Evolutionary conservation across 106 monocot genomes (phyloP).

Genomic region (Triglochin maritima): DNA sequence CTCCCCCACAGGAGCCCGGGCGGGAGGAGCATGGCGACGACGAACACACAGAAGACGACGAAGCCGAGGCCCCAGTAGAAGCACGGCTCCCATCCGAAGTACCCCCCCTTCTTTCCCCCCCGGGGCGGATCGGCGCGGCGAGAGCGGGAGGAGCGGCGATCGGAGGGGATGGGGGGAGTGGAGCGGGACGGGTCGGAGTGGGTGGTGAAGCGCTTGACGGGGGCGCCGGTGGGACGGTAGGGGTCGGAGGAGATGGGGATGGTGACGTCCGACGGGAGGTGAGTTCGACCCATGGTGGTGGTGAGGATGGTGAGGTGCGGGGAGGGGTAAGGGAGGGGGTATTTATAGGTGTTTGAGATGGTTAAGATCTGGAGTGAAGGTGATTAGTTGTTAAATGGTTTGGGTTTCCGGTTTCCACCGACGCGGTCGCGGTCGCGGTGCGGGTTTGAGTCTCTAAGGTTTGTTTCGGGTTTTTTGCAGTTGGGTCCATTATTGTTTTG

Average conservation of each 20-base stretch:
- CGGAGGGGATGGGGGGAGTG: background rate
- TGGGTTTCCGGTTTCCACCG: no score
- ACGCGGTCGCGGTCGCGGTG: no score
- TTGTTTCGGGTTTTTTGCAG: no score
- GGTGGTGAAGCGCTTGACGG: slow-evolving; percentile 3
- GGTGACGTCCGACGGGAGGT: background rate
- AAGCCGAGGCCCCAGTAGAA: background rate
- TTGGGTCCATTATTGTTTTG: no score
- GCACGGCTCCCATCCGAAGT: background rate
- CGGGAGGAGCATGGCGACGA: background rate
- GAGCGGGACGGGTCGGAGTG: background rate
- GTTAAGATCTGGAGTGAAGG: no score
- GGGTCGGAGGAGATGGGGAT: background rate
- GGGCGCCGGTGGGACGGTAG: background rate
- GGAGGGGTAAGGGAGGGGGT: no score
- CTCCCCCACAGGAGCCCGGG: background rate
- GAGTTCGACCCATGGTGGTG: no score
- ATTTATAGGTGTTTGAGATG: no score
- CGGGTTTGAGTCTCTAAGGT: no score
- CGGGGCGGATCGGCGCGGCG: background rate
- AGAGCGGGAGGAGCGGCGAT: background rate
- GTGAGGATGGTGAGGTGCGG: no score
- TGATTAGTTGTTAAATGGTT: no score
- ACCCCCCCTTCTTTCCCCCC: background rate
- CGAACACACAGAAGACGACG: background rate